Base-by-base conservation (phyloP, 2,329 filamentous ascomycete species). In the Exophiala phaeomuriformis region DNA sequence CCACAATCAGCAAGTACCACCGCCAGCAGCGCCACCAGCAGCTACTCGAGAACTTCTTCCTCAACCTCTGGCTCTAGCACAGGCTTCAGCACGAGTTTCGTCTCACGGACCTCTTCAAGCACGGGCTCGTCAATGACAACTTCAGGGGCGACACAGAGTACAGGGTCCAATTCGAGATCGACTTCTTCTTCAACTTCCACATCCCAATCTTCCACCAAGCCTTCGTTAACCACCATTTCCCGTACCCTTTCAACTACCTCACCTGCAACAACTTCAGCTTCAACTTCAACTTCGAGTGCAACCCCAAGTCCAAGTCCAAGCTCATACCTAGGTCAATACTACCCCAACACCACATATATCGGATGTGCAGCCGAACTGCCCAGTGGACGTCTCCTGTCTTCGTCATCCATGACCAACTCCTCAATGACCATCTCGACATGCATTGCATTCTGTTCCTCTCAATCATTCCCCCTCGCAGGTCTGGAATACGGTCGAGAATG, bases 381-480 rank as follows among this genome's bases (percentile, higher is more conserved):
- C 37, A 55, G 49, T 49, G 47, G 57, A 28, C 55, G 62, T 12
- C 78, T 81, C 49, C 72, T 84, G 55, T 66, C 69, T 10, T 36
- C 42, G 7, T 43, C 49, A 28, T 52, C 52, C 52, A 74, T 78
- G 64, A 67, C 75, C 12, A 70, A 73, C 59, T 61, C 71, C n/a
- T 61, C 68, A 8, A 67, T 79, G 62, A 81, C 79, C 6, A 55
- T 60, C n/a, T 44, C 59, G 45, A 52, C 49, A n/a, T 78, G 61
- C 43, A 42, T 58, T 10, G 31, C 55, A 9, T 58, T 58, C 55
- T 65, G 63, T 47, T 35, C 43, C 2, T 35, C 55, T 27, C 49
- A 60, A 42, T 55, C 54, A 8, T 55, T 63, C 27, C 47, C 54
- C 9, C 43, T 63, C 19, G 40, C 55, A 1, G 57, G 59, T 2